Base-by-base conservation (phyloP, 345 rosid genomes). In the Camelina hispida region DNA sequence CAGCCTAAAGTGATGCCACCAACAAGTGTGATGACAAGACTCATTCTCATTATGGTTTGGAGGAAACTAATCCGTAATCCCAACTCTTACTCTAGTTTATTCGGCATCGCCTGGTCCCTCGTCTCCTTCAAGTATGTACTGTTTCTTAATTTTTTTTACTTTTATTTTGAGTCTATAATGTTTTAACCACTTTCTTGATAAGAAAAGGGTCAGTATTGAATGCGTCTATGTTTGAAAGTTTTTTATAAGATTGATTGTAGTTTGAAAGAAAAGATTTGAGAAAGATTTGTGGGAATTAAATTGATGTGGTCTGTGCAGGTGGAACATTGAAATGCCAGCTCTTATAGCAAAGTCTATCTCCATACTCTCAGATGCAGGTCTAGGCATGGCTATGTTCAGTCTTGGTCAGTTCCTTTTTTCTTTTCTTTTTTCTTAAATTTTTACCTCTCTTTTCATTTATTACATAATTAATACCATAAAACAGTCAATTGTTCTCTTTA, bases 321-420 rank as follows among this genome's bases (percentile, higher is more conserved):
- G 98, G 98, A 67, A 91, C 84, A 80, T 95, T 73, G 72, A 84
- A 81, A 92, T 95, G 99, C 99, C 99, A 71, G 94, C 93, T 40
- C 88, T 95, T 18, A 80, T 95, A 80, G 96, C 99, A 14, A 87
- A 91, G 81, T 95, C 99, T 80, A 95, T 95, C 70, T 86, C 99
- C 62, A 95, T 95, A 66, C 93, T 95, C 83, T 95, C 99, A 82
- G 98, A 95, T 86, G 99, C 99, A 76, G 99, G 99, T 58, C 94
- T 95, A 62, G 99, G 99, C 94, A 93, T 95, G 99, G 99, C 99
- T 70, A 95, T 95, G 99, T 95, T 95, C 90, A 95, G 99, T 85
- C 98, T 95, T 34, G 99, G 99, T 95, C 87, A 93, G 99, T 88
- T 59, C 28, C 51, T 69, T 68, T 47, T 30, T 25, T 61, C 0